Percentiles rank a stretch among this genome's conserved stretches.
phyloP scores from a whole-genome alignment of 2,329 filamentous ascomycete genomes.

The Pseudogymnoascus destructans region DNA sequence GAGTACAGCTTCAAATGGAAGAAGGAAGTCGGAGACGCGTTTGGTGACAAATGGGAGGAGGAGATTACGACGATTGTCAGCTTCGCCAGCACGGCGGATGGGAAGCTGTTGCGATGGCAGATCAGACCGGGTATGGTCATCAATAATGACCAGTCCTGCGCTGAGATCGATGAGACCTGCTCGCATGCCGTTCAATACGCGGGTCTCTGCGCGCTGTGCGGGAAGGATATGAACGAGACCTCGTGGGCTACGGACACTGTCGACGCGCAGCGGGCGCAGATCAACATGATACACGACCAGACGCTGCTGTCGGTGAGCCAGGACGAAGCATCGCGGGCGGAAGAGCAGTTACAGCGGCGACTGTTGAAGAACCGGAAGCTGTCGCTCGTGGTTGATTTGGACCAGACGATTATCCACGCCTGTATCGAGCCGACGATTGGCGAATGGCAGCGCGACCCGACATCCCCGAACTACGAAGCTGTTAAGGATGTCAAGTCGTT shows the following conservation, averaged over 20 bases:
- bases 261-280: constrained; percentile 75
- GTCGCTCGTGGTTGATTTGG: constrained; percentile 88
- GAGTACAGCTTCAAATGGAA: constrained; percentile 77
- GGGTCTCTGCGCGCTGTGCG: constrained; percentile 82
- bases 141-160: constrained; percentile 41
- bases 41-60: constrained; percentile 44
- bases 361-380: constrained; percentile 72
- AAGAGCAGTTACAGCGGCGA: constrained; percentile 75
- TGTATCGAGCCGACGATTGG: constrained; percentile 93
- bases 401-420: constrained; percentile 97
- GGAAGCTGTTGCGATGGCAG: constrained; percentile 64
- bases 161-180: constrained; percentile 82
- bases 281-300: constrained; percentile 92
- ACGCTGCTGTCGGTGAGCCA: constrained; percentile 74
- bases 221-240: constrained; percentile 88
- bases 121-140: constrained; percentile 56
- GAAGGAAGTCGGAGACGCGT: constrained; percentile 59
- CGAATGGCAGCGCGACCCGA: constrained; percentile 83
- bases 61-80: constrained; percentile 58
- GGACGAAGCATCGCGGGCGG: constrained; percentile 65
- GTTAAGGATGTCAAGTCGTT: constrained; percentile 83
- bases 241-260: constrained; percentile 70
- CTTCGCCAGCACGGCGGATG: constrained; percentile 76
- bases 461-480: constrained; percentile 81
- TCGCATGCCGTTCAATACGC: constrained; percentile 83